These are phyloP conservation scores for Penicillium sclerotigenum DNA, from an alignment of 2,329 filamentous ascomycete species.

Conservation along the genomic window DNA sequence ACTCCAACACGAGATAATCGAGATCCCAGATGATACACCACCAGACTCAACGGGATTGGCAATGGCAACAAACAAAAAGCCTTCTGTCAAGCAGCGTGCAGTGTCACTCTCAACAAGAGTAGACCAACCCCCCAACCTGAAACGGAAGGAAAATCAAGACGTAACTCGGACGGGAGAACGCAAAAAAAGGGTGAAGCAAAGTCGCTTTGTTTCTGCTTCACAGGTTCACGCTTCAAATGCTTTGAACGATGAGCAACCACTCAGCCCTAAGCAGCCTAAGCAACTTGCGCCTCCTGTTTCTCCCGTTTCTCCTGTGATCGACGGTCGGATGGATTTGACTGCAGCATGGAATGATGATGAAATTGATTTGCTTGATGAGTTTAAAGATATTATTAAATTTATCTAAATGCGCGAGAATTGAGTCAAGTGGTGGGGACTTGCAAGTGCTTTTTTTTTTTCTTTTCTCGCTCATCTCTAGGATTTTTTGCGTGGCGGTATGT, in stretches of 20 bases:
- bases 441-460: no score
- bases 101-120: background rate
- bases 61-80: background rate
- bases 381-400: conserved; percentile 42
- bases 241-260: background rate
- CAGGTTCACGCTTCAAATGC: background rate
- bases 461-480: background rate
- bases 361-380: conserved; percentile 39
- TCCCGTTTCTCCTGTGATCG: background rate
- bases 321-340: background rate
- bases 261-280: background rate
- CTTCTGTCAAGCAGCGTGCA: background rate
- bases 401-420: background rate
- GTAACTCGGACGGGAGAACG: background rate
- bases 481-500: background rate
- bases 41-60: background rate
- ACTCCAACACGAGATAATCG: background rate
- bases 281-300: background rate
- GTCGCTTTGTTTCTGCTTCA: background rate
- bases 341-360: conserved; percentile 39
- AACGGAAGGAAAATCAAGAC: conserved; percentile 8
- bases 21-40: conserved; percentile 4
- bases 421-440: background rate
- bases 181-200: background rate
- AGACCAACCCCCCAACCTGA: background rate